phyloP scores from a whole-genome alignment of 2,329 filamentous ascomycete species.

The Lasiodiplodia gonubiensis region DNA sequence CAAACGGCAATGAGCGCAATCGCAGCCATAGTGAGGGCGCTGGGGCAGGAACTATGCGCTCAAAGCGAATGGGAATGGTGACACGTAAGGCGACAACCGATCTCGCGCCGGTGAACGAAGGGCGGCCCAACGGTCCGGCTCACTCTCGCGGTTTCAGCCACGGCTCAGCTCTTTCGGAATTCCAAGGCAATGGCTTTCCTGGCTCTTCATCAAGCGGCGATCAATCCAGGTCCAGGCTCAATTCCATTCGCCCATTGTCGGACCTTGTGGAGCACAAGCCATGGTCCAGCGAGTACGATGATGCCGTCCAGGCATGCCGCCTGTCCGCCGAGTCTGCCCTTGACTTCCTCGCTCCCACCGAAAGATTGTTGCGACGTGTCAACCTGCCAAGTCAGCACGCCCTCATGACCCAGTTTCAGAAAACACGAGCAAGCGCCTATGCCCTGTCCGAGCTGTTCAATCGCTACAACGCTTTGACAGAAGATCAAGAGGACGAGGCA shows the following conservation, averaged over 20 bases:
- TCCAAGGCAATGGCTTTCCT: conserved; percentile 30
- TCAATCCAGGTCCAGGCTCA: conserved; percentile 3
- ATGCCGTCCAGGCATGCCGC: conserved; percentile 62
- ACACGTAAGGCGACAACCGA: conserved; percentile 50
- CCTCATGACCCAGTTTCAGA: conserved; percentile 51
- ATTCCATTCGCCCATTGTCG: conserved; percentile 55
- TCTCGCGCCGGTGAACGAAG: conserved; percentile 60
- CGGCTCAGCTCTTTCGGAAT: conserved; percentile 53
- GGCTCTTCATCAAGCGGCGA: conserved; percentile 12
- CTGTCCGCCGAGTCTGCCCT: conserved; percentile 44
- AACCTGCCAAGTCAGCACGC: conserved; percentile 39
- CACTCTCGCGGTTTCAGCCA: conserved; percentile 65
- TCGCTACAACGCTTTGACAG: conserved; percentile 54
- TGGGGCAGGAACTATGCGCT: conserved; percentile 56
- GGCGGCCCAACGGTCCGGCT: conserved; percentile 56
- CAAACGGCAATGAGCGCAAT: conserved; percentile 72
- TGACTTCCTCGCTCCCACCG: conserved; percentile 24
- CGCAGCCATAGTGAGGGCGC: conserved; percentile 68
- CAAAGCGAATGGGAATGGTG: conserved; percentile 64
- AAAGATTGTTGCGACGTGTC: conserved; percentile 21
- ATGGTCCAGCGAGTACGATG: conserved; percentile 53
- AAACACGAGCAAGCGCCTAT: conserved; percentile 14
- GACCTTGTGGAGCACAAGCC: conserved; percentile 63
- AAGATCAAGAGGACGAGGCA: conserved; percentile 58
- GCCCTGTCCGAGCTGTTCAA: conserved; percentile 61